A percentile compares a stretch with the other conserved stretches of the same genome.
Evolutionary conservation across 768 basidiomycete genomes (phyloP).

Genomic region (Chalciporus piperatus): DNA sequence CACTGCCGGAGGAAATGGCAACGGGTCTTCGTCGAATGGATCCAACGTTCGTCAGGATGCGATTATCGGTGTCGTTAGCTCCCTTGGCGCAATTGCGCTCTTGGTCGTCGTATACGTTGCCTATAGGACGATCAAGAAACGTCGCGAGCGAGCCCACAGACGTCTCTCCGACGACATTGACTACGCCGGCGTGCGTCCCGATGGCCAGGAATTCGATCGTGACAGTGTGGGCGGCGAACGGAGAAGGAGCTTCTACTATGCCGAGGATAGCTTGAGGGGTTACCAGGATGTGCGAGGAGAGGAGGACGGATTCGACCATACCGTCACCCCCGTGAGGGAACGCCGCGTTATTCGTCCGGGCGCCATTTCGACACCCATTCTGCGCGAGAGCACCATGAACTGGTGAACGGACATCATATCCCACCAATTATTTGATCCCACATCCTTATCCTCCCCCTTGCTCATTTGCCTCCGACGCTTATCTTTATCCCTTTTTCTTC

Average conservation of each 20-base stretch:
- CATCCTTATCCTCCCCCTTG: conserved; percentile 2
- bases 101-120: conserved; percentile 71
- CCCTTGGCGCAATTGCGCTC: conserved; percentile 75
- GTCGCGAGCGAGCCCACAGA: conserved; percentile 65
- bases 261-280: conserved; percentile 77
- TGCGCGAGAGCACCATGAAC: conserved; percentile 82
- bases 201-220: conserved; percentile 74
- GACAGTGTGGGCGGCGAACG: conserved; percentile 72
- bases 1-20: conserved; percentile 22
- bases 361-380: conserved; percentile 70
- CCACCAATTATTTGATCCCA: neutral
- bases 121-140: conserved; percentile 64
- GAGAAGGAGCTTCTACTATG: conserved; percentile 80
- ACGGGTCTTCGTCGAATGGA: conserved; percentile 23
- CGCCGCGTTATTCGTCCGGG: conserved; percentile 57
- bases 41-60: conserved; percentile 63
- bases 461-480: neutral
- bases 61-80: conserved; percentile 87
- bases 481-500: neutral
- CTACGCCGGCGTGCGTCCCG: conserved; percentile 47
- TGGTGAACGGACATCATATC: conserved; percentile 50
- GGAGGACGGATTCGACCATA: conserved; percentile 37
- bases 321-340: conserved; percentile 45
- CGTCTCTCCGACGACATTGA: conserved; percentile 58
- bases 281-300: conserved; percentile 41